These are phyloP conservation scores for Colletotrichum orchidophilum DNA, from an alignment of 2,329 filamentous ascomycete species.

Conservation along the genomic window DNA sequence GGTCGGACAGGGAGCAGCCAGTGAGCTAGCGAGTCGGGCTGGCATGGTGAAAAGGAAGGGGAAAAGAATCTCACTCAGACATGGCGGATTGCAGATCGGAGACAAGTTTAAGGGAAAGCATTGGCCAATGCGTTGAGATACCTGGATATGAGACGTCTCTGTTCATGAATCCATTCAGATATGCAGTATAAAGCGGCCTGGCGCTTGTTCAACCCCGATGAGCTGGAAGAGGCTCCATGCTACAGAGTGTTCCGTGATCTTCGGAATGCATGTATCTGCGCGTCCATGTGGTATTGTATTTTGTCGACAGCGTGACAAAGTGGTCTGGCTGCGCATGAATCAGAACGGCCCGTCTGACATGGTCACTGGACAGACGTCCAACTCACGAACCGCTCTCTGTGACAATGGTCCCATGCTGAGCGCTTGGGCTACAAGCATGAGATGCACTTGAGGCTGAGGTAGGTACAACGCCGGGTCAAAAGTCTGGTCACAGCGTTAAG, in stretches of 20 bases:
- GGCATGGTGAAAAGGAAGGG: neutral
- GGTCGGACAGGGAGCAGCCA: slow-evolving; percentile 39
- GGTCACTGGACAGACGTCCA: neutral
- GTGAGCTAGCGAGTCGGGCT: neutral
- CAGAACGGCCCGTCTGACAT: neutral
- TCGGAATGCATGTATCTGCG: neutral
- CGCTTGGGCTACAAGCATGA: neutral
- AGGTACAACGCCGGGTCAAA: too few relatives aligned
- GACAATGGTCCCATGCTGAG: neutral
- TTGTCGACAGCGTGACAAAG: too few relatives aligned
- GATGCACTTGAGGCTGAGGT: neutral
- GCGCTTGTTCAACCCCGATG: neutral
- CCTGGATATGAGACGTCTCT: neutral
- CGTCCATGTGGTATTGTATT: too few relatives aligned
- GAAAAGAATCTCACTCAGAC: neutral
- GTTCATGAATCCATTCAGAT: neutral
- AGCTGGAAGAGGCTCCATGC: neutral
- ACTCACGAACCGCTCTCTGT: neutral
- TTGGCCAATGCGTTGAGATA: neutral
- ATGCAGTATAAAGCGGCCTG: neutral
- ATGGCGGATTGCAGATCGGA: neutral
- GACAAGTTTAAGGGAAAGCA: neutral
- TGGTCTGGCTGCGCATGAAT: neutral
- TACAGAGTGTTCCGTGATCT: neutral
- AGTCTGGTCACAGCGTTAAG: too few relatives aligned